Evolutionary conservation across 1,139 yeast genomes (phyloP), one percentile per base, ranked within the genome.

Genomic region (Lizanozyma gosingica): DNA sequence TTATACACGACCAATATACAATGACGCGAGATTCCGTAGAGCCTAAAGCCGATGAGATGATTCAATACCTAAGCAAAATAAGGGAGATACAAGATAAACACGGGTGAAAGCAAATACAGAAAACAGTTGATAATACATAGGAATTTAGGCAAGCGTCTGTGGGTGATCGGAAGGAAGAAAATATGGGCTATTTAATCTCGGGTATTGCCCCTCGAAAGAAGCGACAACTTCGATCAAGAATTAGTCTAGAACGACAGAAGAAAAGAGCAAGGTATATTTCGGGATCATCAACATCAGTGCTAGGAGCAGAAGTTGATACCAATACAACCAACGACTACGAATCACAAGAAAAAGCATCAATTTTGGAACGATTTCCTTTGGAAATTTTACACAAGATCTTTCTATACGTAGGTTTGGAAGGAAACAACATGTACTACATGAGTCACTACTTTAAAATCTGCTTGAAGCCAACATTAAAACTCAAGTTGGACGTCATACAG

Each of bases 301-400:
- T 6, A 22, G 29, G 11, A 22, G 9, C 6, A 22, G 29, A 6
- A 11, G 11, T 22, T 22, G 9, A 22, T 6, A 6, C 29, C 29
- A 6, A 6, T 6, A 22, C 29, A 22, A n/a, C n/a, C n/a, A n/a
- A n/a, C n/a, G n/a, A n/a, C n/a, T n/a, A n/a, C n/a, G 15, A 33
- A 34, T 14, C 11, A 22, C 15, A 32, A 34, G 14, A 15, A 15
- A 17, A 32, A 14, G 35, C 35, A 38, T 45, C 47, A 17, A 48
- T 44, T 33, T 40, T 52, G 15, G 52, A 51, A 38, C 43, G 50
- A 15, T 49, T 69, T 15, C 74, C 76, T 1, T 39, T 46, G 3
- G 71, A 67, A 38, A 41, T 69, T 1, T 39, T 68, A 11, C 45
- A 47, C 15, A 48, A 52, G 32, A 62, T 70, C 16, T 69, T 64